Base-by-base conservation (phyloP, 306 rosid species). In the Prunus kanzakura region DNA sequence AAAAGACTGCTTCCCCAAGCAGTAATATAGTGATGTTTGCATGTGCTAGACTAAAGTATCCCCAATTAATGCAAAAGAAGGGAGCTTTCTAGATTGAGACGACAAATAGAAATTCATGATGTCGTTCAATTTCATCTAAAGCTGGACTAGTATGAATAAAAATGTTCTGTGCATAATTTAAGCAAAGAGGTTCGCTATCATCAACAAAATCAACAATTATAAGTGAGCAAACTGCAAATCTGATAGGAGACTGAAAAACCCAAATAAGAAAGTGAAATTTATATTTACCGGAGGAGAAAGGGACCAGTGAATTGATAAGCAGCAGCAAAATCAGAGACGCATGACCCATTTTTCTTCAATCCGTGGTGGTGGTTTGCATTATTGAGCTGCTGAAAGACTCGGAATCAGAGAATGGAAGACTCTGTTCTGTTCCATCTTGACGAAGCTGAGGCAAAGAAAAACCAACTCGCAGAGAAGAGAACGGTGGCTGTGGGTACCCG, bases 281-380 rank as follows among this genome's bases (percentile, higher is more conserved):
- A 13, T 22, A 58, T n/a, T 47, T 82, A 87, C 88, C 86, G 66
- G 82, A 82, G 13, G 91, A 83, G 82, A 76, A 79, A 32, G 92
- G 86, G 51, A 89, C 61, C 76, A 77, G 58, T 16, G 80, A 79
- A 76, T 86, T 87, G 82, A 91, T 76, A 83, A 82, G 69, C 56
- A 93, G 56, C 79, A 91, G 81, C 15, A 77, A 66, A 27, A 88
- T 80, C 57, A 88, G 81, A 74, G 87, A 73, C 52, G 85, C 77
- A 71, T 43, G 67, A 61, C 86, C 84, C 85, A 87, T 79, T 56
- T 14, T 79, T 22, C 82, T 35, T 76, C 20, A 57, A 27, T 82
- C 49, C 11, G 63, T 23, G 38, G 38, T 54, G 9, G 10, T 1
- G 14, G 62, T 32, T 60, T 43, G 72, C 30, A 71, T 47, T 47